These are phyloP conservation scores for Rhizopogon vulgaris DNA, from an alignment of 768 basidiomycete species.

Conservation along the genomic window DNA sequence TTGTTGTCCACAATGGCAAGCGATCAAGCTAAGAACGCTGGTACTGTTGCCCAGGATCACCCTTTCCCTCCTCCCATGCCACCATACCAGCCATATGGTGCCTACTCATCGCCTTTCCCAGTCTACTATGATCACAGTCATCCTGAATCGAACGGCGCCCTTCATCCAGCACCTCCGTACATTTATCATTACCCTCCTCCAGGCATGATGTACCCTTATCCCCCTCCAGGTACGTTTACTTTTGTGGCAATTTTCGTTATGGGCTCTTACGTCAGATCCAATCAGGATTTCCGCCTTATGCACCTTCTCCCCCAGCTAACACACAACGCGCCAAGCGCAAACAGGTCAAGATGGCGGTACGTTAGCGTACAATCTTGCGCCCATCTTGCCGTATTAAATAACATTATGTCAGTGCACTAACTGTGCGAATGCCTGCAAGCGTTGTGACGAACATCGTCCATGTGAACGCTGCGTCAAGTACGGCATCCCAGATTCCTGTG, in stretches of 20 bases:
- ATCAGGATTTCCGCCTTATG: slow-evolving; percentile 22
- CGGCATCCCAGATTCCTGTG: slow-evolving; percentile 48
- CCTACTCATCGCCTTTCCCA: slow-evolving; percentile 27
- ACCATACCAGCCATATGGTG: slow-evolving; percentile 22
- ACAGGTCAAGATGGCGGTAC: slow-evolving; percentile 55
- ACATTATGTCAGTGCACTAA: slow-evolving; percentile 42
- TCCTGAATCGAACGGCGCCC: slow-evolving; percentile 26
- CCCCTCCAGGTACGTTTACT: slow-evolving; percentile 28
- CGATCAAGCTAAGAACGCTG: slow-evolving; percentile 28
- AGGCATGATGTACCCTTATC: slow-evolving; percentile 39
- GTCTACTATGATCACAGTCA: slow-evolving; percentile 26
- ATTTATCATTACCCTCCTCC: slow-evolving; percentile 34
- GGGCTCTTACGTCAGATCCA: slow-evolving; percentile 12
- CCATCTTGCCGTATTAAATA: slow-evolving; percentile 2
- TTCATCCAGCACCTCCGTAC: slow-evolving; percentile 24
- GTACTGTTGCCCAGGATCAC: slow-evolving; percentile 30
- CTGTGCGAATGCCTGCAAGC: slow-evolving; percentile 51
- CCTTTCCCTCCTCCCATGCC: slow-evolving; percentile 21
- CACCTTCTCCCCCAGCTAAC: slow-evolving; percentile 15
- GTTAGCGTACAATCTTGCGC: slow-evolving; percentile 10
- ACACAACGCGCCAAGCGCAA: slow-evolving; percentile 38
- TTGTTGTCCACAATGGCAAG: slow-evolving; percentile 25
- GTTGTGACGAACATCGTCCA: slow-evolving; percentile 53
- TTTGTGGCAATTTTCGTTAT: background rate
- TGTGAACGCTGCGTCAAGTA: slow-evolving; percentile 63